Evolutionary conservation across 306 rosid genomes (phyloP).

Genomic region (Cicer chorassanicum): DNA sequence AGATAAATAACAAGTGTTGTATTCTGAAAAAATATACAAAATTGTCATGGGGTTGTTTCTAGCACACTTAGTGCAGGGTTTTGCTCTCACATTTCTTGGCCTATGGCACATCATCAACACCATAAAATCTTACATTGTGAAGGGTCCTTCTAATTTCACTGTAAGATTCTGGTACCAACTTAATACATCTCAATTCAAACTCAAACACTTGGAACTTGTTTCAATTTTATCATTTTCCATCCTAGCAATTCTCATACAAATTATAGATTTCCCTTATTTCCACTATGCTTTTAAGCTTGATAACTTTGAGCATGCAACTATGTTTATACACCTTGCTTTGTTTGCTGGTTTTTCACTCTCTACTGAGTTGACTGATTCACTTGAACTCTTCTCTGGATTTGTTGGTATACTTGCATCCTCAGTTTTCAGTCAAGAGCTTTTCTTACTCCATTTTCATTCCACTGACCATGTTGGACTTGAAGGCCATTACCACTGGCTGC

Average conservation of each 20-base stretch:
- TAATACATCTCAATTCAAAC: constrained; percentile 45
- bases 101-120: constrained; percentile 86
- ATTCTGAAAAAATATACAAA: constrained; percentile 38
- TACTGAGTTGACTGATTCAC: constrained; percentile 62
- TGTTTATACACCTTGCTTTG: constrained; percentile 84
- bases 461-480: constrained; percentile 88
- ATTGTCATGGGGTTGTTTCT: constrained; percentile 67
- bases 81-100: constrained; percentile 70
- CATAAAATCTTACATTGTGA: constrained; percentile 67
- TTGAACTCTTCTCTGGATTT: constrained; percentile 63
- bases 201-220: constrained; percentile 82
- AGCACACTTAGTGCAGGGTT: constrained; percentile 74
- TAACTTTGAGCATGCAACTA: constrained; percentile 88
- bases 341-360: constrained; percentile 77
- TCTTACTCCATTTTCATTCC: constrained; percentile 90
- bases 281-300: constrained; percentile 64
- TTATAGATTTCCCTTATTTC: constrained; percentile 70
- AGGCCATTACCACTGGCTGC: constrained; percentile 89
- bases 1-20: constrained; percentile 40
- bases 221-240: constrained; percentile 68
- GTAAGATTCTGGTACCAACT: constrained; percentile 75
- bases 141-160: constrained; percentile 67
- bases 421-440: constrained; percentile 83
- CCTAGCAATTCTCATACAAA: constrained; percentile 63
- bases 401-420: constrained; percentile 71